Evolutionary conservation across 164 flowering plant genomes (phyloP), one percentile per base, ranked within the genome.

Genomic region (Houttuynia cordata): DNA sequence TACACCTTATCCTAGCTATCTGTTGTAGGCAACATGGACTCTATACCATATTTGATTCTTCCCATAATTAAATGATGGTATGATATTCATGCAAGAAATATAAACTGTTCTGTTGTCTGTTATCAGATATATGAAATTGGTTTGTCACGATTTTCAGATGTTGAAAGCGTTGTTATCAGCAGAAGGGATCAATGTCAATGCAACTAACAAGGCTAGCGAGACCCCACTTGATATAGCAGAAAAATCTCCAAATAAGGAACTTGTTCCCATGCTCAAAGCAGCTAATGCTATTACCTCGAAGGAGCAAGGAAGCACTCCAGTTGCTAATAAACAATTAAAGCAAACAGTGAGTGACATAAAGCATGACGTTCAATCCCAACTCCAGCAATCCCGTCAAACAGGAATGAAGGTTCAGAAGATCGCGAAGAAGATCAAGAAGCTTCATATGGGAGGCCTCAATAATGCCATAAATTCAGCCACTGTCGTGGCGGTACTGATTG

Each of bases 291-390:
- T 51, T 55, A 73, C 68, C 58, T 78, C 90, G 24, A 87, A 77
- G 71, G 91, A 81, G 58, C 72, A 56, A 49, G 83, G 80, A 14
- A 83, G 81, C 59, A 85, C 94, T 51, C 87, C 81, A 17, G 12
- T 14, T 45, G 14, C 49, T 12, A 65, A 15, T 15, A 86, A 83
- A 70, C 92, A 90, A 70, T 88, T 93, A 54, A 90, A 90, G 69
- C 97, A 93, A 65, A 88, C 96, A 0, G 99, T 93, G 40, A 93
- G 96, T 62, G 97, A 93, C 76, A 90, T 93, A 59, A 90, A 80
- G 57, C 97, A 93, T 59, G 93, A 82, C 45, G 96, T 93, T n/a
- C 74, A 83, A 53, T 83, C 92, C 41, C 99, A 93, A 73, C 84
- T 93, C 58, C 88, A 59, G 94, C 90, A 60, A 80, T 87, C 58